phyloP scores from a whole-genome alignment of 2,329 filamentous ascomycete species.

The Aspergillus vadensis region DNA sequence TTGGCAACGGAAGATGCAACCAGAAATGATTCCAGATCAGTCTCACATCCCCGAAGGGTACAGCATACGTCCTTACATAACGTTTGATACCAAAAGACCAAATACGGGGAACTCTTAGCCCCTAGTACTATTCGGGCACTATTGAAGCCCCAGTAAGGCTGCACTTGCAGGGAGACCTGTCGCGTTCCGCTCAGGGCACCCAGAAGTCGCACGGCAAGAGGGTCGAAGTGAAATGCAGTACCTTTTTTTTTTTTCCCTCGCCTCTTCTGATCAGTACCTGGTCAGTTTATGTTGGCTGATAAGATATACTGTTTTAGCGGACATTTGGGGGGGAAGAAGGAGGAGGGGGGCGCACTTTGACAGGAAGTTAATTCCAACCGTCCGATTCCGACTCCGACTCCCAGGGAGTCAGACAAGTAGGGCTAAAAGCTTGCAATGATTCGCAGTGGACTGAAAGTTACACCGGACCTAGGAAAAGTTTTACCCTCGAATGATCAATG shows the following conservation, averaged over 20 bases:
- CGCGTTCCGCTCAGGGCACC: slow-evolving; percentile 10
- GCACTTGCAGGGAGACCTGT: slow-evolving; percentile 17
- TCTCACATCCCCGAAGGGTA: slow-evolving; percentile 5
- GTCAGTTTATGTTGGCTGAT: neutral
- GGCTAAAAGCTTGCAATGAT: slow-evolving; percentile 13
- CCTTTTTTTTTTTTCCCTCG: neutral
- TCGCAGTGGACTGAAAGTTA: slow-evolving; percentile 8
- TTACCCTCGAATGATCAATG: slow-evolving; percentile 14
- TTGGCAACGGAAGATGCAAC: neutral
- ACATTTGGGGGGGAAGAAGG: neutral
- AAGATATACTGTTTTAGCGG: neutral
- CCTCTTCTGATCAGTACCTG: too few species aligned
- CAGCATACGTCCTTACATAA: neutral
- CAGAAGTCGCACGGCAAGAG: neutral
- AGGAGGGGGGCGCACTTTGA: neutral
- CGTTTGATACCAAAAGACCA: neutral
- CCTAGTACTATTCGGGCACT: slow-evolving; percentile 9
- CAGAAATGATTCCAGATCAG: slow-evolving; percentile 21
- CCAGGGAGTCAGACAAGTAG: neutral
- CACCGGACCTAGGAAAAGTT: slow-evolving; percentile 11
- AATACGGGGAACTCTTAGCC: slow-evolving; percentile 1
- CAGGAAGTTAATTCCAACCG: neutral
- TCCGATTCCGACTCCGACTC: neutral
- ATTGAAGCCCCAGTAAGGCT: slow-evolving; percentile 25
- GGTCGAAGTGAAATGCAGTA: slow-evolving; percentile 1